These are phyloP conservation scores for Orbilia ellipsospora DNA, from an alignment of 2,329 filamentous ascomycete genomes.

Conservation along the genomic window DNA sequence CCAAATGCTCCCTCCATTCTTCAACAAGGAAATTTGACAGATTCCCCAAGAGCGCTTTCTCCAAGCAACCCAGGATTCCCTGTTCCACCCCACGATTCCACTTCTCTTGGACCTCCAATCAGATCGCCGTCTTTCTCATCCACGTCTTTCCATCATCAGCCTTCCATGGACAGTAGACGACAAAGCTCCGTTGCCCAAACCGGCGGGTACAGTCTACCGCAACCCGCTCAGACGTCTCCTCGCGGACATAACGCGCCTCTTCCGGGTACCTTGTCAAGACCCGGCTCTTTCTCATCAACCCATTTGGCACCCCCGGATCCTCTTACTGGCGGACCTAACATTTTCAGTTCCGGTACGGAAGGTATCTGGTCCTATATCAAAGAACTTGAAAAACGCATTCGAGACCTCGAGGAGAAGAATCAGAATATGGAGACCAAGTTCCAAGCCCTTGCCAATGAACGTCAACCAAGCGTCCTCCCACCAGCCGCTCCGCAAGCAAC, in stretches of 20 bases:
- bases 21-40: constrained; percentile 57
- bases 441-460: constrained; percentile 24
- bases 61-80: constrained; percentile 56
- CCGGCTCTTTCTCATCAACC: constrained; percentile 46
- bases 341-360: constrained; percentile 72
- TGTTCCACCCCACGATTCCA: constrained; percentile 51
- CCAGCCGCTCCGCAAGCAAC: constrained; percentile 19
- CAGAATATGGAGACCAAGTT: constrained; percentile 63
- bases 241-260: constrained; percentile 38
- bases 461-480: constrained; percentile 17
- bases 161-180: constrained; percentile 31
- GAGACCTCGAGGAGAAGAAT: constrained; percentile 65
- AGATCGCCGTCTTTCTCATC: constrained; percentile 50
- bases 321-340: constrained; percentile 65
- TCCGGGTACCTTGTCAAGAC: constrained; percentile 38
- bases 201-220: constrained; percentile 42
- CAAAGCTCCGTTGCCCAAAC: constrained; percentile 36
- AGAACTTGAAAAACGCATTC: constrained; percentile 72
- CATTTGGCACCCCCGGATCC: constrained; percentile 47
- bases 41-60: constrained; percentile 57
- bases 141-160: constrained; percentile 47
- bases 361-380: constrained; percentile 79
- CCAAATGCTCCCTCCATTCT: constrained; percentile 42
- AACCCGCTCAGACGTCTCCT: constrained; percentile 58
- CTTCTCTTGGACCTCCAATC: constrained; percentile 40